phyloP scores from a whole-genome alignment of 2,329 filamentous ascomycete species.

The Mariannaea sp. region DNA sequence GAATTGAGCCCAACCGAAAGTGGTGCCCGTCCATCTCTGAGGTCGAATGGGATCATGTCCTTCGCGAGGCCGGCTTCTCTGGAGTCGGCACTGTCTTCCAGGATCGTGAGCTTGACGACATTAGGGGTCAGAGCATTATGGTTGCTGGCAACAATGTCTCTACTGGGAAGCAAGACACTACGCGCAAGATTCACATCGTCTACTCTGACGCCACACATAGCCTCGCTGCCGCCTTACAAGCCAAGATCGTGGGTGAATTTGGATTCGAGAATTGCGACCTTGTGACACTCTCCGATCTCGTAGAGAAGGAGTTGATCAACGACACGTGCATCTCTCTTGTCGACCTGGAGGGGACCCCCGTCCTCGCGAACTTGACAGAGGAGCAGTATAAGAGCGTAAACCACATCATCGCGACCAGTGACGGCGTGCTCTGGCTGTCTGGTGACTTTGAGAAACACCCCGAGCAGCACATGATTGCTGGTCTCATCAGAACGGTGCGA shows the following conservation, averaged over 20 bases:
- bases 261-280: not conserved
- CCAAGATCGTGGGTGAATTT: not conserved
- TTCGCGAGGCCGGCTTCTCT: not conserved
- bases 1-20: not conserved
- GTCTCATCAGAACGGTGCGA: not conserved
- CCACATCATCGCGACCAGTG: not conserved
- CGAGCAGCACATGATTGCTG: too few relatives aligned
- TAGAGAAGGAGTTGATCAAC: conserved; percentile 10
- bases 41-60: not conserved
- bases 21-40: not conserved
- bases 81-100: not conserved
- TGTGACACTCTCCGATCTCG: conserved; percentile 8
- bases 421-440: not conserved
- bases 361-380: not conserved
- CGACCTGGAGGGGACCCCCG: conserved; percentile 7
- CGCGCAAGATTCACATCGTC: not conserved
- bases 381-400: not conserved
- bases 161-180: not conserved
- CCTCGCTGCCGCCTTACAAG: too few relatives aligned
- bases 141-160: not conserved
- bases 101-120: conserved; percentile 4
- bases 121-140: not conserved
- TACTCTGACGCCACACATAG: too few relatives aligned
- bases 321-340: conserved; percentile 18
- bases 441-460: too few relatives aligned